Base-by-base conservation (phyloP, 2,329 filamentous ascomycete genomes). In the Beauveria asiatica region DNA sequence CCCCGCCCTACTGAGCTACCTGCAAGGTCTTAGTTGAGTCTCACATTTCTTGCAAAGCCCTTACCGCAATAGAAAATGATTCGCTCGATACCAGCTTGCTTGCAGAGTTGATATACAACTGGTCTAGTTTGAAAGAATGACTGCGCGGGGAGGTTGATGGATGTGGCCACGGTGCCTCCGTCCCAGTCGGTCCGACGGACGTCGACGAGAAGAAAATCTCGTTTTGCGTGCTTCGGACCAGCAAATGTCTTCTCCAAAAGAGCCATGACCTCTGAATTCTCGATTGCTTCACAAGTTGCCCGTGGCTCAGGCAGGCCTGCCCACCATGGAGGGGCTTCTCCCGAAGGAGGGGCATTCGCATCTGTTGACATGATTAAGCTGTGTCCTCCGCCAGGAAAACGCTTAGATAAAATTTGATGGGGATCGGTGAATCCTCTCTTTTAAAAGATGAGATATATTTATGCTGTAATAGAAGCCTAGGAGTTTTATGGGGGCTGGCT, bases 111-210 rank as follows among this genome's bases (percentile, higher is more conserved):
- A 62, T 82, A 77, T 30, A 83, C 67, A 6, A 72, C 70, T 4
- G 76, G 73, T 6, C 81, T 73, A 3, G 78, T 78, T 56, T 78
- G 77, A 57, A 81, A 82, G 44, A 84, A 75, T 13, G 75, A 78
- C 58, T 84, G 80, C 9, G 81, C 81, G 0, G 81, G 81, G 16
- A 84, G 71, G 64, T 84, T 83, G 63, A 87, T 74, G 1, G 83
- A 84, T 2, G 77, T 78, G 9, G 72, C 72, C 59, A 88, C 80
- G 0, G 83, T 86, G 45, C 84, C 85, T 27, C 85, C 85, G 66
- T 78, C 76, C 72, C 78, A 80, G 64, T 84, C 81, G 3, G 70
- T 75, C 27, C 80, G 74, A 19, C 80, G 76, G n/a, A 83, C 76
- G 65, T 83, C 81, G 13, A 83, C 76, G 3, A 82, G 69, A 19